Percentiles rank a stretch among this genome's conserved stretches.
phyloP scores from a whole-genome alignment of 805 yeast species.

The Candida coquimbonensis region DNA sequence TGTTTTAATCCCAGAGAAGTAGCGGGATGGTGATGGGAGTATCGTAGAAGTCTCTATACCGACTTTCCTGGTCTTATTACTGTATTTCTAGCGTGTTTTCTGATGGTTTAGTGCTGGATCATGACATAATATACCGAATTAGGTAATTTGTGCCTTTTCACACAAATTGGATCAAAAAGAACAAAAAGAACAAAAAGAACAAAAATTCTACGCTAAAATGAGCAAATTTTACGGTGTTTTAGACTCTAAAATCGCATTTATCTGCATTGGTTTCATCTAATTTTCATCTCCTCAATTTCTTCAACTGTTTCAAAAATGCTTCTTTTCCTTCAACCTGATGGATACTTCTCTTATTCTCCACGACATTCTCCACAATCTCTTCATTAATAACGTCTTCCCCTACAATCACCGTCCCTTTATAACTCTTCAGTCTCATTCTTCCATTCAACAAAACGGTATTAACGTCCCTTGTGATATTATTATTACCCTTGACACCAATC shows the following conservation, averaged over 20 bases:
- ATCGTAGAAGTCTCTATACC: too few species aligned
- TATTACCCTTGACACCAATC: conserved; percentile 58
- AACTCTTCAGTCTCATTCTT: conserved; percentile 60
- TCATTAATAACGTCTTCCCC: conserved; percentile 38
- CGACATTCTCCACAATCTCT: not conserved
- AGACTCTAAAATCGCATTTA: too few species aligned
- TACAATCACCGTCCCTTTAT: conserved; percentile 64
- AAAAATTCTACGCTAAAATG: too few species aligned
- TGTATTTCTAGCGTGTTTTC: too few species aligned
- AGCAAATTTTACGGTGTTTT: too few species aligned
- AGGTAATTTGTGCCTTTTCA: not conserved
- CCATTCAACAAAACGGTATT: conserved; percentile 66
- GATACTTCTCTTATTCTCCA: conserved; percentile 15
- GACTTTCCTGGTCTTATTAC: too few species aligned
- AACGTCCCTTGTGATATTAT: conserved; percentile 46
- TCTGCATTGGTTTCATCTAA: too few species aligned
- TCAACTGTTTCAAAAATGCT: conserved; percentile 19
- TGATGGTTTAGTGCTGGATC: too few species aligned
- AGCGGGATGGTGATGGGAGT: too few species aligned
- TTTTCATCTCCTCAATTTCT: conserved; percentile 13
- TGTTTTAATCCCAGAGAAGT: too few species aligned
- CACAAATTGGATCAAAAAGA: too few species aligned
- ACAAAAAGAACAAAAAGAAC: too few species aligned
- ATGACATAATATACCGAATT: not conserved
- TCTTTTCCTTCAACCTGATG: conserved; percentile 16